A percentile compares a stretch with the other conserved stretches of the same genome.
These are phyloP conservation scores for Naematelia aurantialba DNA, from an alignment of 768 basidiomycete species.

Conservation along the genomic window DNA sequence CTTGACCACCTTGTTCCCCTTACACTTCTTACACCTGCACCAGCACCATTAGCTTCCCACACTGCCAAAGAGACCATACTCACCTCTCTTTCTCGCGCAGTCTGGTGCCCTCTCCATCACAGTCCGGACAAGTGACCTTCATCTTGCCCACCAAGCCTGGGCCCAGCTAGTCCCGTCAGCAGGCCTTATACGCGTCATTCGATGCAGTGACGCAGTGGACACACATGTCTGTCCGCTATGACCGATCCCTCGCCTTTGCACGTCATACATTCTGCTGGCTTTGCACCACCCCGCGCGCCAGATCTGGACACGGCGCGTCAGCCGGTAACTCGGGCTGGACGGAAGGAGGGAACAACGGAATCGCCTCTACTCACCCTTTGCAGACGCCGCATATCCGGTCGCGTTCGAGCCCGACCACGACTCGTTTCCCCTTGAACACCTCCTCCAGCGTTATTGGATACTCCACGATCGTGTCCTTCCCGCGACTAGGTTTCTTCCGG, in stretches of 20 bases:
- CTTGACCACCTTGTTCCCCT: conserved; percentile 74
- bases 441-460: conserved; percentile 89
- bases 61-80: background rate
- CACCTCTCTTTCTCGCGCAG: conserved; percentile 42
- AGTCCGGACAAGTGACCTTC: conserved; percentile 48
- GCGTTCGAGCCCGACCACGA: conserved; percentile 85
- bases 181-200: background rate
- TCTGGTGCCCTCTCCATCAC: conserved; percentile 45
- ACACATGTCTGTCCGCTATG: conserved; percentile 47
- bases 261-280: conserved; percentile 71
- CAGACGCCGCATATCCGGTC: conserved; percentile 73
- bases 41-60: background rate
- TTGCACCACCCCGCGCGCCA: conserved; percentile 77
- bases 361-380: conserved; percentile 61
- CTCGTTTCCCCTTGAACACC: conserved; percentile 81
- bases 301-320: conserved; percentile 54
- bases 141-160: conserved; percentile 48
- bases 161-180: conserved; percentile 29
- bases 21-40: conserved; percentile 91
- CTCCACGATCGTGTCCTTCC: conserved; percentile 25
- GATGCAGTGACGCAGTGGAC: conserved; percentile 16
- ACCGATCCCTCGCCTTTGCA: conserved; percentile 76
- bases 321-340: no score
- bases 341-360: background rate
- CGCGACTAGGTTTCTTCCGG: conserved; percentile 25